A percentile compares a stretch with the other conserved stretches of the same genome.
Conservation (phyloP, 352 stramenopile genomes). For the Discostella stelligera region DNA sequence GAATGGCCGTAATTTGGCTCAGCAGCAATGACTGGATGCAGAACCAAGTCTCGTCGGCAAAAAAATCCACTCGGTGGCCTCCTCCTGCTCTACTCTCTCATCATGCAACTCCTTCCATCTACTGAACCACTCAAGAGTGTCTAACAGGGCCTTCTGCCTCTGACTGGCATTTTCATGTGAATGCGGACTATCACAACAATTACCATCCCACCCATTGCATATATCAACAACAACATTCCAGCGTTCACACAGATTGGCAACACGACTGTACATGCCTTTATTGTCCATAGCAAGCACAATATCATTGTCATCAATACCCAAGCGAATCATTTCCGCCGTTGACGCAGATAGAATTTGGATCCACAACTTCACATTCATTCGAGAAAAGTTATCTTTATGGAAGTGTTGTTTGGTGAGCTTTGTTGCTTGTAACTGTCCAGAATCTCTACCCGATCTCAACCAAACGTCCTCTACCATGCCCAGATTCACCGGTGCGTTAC, state of each 20-base stretch:
- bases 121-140: conserved; percentile 21
- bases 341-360: conserved; percentile 14
- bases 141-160: conserved; percentile 10
- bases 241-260: conserved; percentile 12
- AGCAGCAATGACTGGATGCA: conserved; percentile 19
- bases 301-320: conserved; percentile 7
- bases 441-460: neutral
- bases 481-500: neutral
- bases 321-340: conserved; percentile 11
- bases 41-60: too few relatives aligned
- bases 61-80: conserved; percentile 21
- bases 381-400: conserved; percentile 4
- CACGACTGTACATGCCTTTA: conserved; percentile 12
- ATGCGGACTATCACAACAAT: too few relatives aligned
- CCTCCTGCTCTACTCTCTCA: conserved; percentile 4
- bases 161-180: conserved; percentile 7
- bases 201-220: conserved; percentile 12
- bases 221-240: conserved; percentile 19
- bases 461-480: neutral
- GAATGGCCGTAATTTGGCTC: conserved; percentile 8
- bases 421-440: conserved; percentile 1
- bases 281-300: conserved; percentile 2
- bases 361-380: too few relatives aligned
- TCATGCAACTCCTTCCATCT: conserved; percentile 26
- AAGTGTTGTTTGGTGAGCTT: conserved; percentile 1